Evolutionary conservation across 2,329 filamentous ascomycete genomes (phyloP).

Genomic region (Aspergillus sp.): DNA sequence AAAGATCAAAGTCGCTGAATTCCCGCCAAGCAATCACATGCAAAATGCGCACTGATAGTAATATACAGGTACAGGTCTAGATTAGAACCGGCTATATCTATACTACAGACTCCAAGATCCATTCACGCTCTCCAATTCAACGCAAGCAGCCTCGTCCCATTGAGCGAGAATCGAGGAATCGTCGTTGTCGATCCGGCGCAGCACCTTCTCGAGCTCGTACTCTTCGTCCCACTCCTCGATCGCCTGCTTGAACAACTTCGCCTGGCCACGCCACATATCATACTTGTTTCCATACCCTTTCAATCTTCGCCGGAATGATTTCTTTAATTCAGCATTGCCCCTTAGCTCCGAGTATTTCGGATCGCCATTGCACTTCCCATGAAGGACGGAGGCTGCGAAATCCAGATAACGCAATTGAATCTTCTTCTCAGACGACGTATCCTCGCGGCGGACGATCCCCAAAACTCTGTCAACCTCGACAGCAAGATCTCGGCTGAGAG

Average conservation of each 20-base stretch:
- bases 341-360: constrained; percentile 14
- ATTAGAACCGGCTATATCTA: not conserved
- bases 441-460: constrained; percentile 16
- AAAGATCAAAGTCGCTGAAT: not conserved
- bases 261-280: not conserved
- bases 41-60: not conserved
- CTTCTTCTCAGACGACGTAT: not conserved
- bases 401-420: constrained; percentile 22
- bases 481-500: constrained; percentile 31
- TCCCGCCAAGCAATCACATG: constrained; percentile 8
- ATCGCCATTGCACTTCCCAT: constrained; percentile 25
- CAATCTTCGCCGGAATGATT: constrained; percentile 13
- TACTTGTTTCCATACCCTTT: not conserved
- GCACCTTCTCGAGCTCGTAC: constrained; percentile 26
- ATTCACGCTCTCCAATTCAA: not conserved
- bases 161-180: constrained; percentile 12
- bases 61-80: constrained; percentile 2
- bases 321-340: constrained; percentile 13
- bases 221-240: constrained; percentile 31
- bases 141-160: constrained; percentile 18
- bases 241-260: not conserved
- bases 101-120: not conserved
- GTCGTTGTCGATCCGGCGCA: constrained; percentile 18
- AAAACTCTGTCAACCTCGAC: constrained; percentile 34
- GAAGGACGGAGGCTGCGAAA: constrained; percentile 20